phyloP scores from a whole-genome alignment of 805 yeast species.

The Candida adriatica region DNA sequence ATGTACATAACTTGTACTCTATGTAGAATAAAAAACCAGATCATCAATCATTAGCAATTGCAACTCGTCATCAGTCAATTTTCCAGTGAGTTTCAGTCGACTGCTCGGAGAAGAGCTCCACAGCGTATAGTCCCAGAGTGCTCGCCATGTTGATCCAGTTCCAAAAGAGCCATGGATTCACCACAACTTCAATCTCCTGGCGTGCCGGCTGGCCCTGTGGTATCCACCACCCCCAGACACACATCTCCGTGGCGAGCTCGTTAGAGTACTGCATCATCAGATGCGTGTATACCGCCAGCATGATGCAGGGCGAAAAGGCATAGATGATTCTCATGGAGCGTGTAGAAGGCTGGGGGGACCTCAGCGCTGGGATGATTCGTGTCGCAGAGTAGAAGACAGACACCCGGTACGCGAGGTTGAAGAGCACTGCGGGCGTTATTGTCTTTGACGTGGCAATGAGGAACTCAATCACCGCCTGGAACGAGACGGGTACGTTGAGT shows the following conservation, averaged over 20 bases:
- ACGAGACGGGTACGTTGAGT: constrained; percentile 21
- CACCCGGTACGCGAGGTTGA: constrained; percentile 79
- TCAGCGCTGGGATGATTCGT: constrained; percentile 80
- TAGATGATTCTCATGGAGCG: constrained; percentile 51
- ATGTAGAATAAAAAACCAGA: too few relatives aligned
- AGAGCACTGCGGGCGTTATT: constrained; percentile 73
- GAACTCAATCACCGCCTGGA: constrained; percentile 32
- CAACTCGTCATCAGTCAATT: constrained; percentile 17
- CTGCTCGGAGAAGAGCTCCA: constrained; percentile 52
- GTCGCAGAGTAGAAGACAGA: constrained; percentile 89
- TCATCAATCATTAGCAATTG: too few relatives aligned
- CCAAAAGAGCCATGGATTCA: constrained; percentile 93
- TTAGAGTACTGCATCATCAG: constrained; percentile 77
- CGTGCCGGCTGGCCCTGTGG: constrained; percentile 4
- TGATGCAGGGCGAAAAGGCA: constrained; percentile 88
- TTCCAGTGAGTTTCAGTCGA: constrained; percentile 20
- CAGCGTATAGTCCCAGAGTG: constrained; percentile 70
- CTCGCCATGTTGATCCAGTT: constrained; percentile 89
- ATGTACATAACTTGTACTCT: too few relatives aligned
- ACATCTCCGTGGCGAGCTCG: constrained; percentile 56
- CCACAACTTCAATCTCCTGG: constrained; percentile 22
- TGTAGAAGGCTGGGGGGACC: constrained; percentile 26
- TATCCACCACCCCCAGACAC: constrained; percentile 51
- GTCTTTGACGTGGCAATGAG: constrained; percentile 38
- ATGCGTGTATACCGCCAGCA: constrained; percentile 93